Conservation (phyloP, 148 eudicot genomes). For the Pouteria glomerata region DNA sequence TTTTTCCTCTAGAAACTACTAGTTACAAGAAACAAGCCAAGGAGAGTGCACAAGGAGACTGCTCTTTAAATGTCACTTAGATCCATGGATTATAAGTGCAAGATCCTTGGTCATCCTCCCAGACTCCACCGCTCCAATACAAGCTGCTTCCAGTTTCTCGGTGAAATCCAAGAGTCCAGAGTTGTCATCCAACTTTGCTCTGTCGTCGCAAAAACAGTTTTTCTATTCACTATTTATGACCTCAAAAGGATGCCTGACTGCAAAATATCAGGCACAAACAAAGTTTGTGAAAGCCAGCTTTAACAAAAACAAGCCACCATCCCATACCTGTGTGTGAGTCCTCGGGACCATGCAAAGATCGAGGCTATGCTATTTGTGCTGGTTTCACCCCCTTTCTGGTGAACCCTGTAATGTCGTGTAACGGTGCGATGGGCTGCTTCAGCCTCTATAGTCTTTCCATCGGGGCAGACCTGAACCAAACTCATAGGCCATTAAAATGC, state of each 20-base stretch:
- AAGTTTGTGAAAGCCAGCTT: neutral
- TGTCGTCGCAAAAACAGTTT: constrained; percentile 16
- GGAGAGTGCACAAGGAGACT: too few relatives aligned
- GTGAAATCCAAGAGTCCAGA: constrained; percentile 58
- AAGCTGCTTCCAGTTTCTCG: constrained; percentile 69
- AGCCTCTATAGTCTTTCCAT: constrained; percentile 91
- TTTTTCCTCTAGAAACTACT: too few relatives aligned
- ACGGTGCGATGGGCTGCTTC: constrained; percentile 98
- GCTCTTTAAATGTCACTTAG: too few relatives aligned
- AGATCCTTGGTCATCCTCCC: constrained; percentile 93
- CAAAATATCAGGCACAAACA: neutral
- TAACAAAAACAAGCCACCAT: neutral
- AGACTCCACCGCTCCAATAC: constrained; percentile 62
- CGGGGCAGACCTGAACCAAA: constrained; percentile 70
- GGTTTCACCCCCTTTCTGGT: constrained; percentile 93
- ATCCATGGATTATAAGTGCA: constrained; percentile 69
- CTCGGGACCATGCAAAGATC: constrained; percentile 92
- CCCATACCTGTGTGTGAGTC: constrained; percentile 27
- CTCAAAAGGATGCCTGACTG: neutral
- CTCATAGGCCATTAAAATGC: neutral
- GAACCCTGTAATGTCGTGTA: constrained; percentile 87
- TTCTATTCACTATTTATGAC: neutral
- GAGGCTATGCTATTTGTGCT: constrained; percentile 97
- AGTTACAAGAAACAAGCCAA: too few relatives aligned
- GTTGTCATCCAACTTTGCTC: constrained; percentile 77